phyloP scores from a whole-genome alignment of 1,139 yeast species.

The Geotrichum phurueaensis region DNA sequence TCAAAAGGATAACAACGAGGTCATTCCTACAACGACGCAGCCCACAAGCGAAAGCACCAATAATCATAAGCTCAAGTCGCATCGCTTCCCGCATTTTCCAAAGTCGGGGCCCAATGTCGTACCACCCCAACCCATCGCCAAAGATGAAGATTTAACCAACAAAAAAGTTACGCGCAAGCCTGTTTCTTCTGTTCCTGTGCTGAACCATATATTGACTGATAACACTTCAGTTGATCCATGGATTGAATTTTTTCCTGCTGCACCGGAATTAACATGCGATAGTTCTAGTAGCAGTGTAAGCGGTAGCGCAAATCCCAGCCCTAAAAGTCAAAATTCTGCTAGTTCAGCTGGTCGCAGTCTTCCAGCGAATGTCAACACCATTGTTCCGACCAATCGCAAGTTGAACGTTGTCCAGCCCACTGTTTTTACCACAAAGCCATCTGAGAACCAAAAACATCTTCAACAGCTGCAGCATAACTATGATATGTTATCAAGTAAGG shows the following conservation, averaged over 20 bases:
- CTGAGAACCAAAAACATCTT: background rate
- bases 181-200: background rate
- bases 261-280: background rate
- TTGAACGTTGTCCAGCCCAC: background rate
- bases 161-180: slow-evolving; percentile 3
- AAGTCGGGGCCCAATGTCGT: background rate
- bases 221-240: background rate
- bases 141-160: background rate
- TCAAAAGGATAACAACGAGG: background rate
- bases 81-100: background rate
- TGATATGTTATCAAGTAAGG: background rate
- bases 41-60: background rate
- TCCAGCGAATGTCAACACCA: background rate
- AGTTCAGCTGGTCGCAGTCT: background rate
- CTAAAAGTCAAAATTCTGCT: background rate
- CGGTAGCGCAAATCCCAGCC: background rate
- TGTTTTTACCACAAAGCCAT: background rate
- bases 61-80: background rate
- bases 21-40: background rate
- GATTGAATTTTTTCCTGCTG: background rate
- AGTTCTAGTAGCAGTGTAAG: background rate
- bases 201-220: background rate
- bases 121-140: background rate
- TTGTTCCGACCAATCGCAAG: background rate
- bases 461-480: background rate